phyloP scores from a whole-genome alignment of 2,329 filamentous ascomycete species.

The Exophiala dermatitidis region DNA sequence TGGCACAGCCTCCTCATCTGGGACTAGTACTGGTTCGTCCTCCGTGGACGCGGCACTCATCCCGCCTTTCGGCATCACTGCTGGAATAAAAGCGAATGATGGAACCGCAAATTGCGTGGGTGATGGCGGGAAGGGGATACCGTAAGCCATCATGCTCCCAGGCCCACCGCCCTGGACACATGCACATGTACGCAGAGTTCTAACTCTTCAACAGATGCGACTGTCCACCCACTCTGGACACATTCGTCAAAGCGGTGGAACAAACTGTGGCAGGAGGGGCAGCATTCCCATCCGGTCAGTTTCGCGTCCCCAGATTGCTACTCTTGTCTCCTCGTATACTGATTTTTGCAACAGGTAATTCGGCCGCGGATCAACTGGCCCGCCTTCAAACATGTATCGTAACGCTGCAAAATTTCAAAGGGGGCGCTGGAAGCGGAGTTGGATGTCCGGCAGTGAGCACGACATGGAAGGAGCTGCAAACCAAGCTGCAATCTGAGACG shows the following conservation, averaged over 20 bases:
- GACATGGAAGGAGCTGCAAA: conserved; percentile 17
- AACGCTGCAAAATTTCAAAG: conserved; percentile 21
- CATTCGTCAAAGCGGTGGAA: conserved; percentile 12
- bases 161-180: neutral
- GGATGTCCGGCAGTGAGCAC: conserved; percentile 22
- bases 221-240: conserved; percentile 18
- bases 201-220: conserved; percentile 17
- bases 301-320: neutral
- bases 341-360: conserved; percentile 9
- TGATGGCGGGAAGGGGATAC: conserved; percentile 13
- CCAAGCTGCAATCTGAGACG: conserved; percentile 17
- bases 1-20: neutral
- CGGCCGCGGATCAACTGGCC: conserved; percentile 18
- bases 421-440: conserved; percentile 20
- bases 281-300: conserved; percentile 15
- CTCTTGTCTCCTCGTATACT: neutral
- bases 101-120: conserved; percentile 23
- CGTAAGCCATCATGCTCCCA: conserved; percentile 6
- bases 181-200: neutral
- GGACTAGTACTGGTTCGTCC: neutral
- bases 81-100: conserved; percentile 17
- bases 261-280: conserved; percentile 9
- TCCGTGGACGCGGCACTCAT: conserved; percentile 14
- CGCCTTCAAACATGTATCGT: conserved; percentile 20
- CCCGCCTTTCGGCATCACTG: conserved; percentile 19